phyloP scores from a whole-genome alignment of 495 filamentous ascomycete species.

The Xylaria sp. region DNA sequence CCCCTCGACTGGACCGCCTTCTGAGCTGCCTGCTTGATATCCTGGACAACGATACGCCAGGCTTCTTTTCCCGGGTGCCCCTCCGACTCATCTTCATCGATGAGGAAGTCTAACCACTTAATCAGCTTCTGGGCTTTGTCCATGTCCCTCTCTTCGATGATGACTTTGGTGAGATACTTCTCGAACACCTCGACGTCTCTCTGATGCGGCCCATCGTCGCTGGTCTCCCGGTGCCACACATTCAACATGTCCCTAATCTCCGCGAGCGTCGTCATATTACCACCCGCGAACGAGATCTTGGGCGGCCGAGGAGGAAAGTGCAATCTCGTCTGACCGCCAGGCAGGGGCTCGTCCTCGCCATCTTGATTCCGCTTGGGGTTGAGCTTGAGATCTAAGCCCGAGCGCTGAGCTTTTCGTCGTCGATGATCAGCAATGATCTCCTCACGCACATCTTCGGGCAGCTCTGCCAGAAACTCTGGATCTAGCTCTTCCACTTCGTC shows the following conservation, averaged over 20 bases:
- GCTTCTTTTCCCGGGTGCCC: conserved; percentile 35
- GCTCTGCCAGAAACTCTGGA: conserved; percentile 75
- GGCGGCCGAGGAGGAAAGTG: conserved; percentile 44
- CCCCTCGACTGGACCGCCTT: conserved; percentile 67
- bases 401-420: conserved; percentile 54
- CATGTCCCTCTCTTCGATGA: conserved; percentile 75
- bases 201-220: conserved; percentile 71
- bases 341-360: conserved; percentile 20
- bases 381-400: conserved; percentile 39
- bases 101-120: conserved; percentile 74
- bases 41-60: conserved; percentile 58
- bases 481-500: conserved; percentile 59
- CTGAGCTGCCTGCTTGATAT: conserved; percentile 65
- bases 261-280: conserved; percentile 30
- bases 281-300: conserved; percentile 42
- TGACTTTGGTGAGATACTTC: conserved; percentile 71
- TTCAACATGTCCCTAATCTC: conserved; percentile 56
- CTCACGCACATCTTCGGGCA: conserved; percentile 78
- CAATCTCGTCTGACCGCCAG: conserved; percentile 43
- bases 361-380: conserved; percentile 24
- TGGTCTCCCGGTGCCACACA: conserved; percentile 72
- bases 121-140: conserved; percentile 72
- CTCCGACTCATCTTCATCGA: conserved; percentile 58
- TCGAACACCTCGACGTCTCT: conserved; percentile 78
- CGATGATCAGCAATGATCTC: conserved; percentile 79